Evolutionary conservation across 371 early-diverging fungal genomes (phyloP).

Genomic region (Homolaphlyctis polyrhiza): DNA sequence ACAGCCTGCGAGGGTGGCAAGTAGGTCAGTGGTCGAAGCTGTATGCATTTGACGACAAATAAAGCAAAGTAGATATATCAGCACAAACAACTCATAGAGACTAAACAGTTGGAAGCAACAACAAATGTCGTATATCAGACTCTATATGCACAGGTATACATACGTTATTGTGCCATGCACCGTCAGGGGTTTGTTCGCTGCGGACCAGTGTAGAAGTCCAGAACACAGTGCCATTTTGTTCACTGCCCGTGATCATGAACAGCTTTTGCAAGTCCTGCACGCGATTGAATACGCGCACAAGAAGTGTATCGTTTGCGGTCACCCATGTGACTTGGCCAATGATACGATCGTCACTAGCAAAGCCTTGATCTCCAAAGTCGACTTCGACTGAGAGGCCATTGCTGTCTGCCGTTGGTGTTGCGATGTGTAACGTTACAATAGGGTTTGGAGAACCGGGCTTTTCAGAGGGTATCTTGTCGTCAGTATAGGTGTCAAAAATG

Average conservation of each 20-base stretch:
- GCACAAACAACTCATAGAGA: neutral
- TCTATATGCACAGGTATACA: too few relatives aligned
- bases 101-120: neutral
- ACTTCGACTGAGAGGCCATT: slow-evolving; percentile 13
- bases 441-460: slow-evolving; percentile 83
- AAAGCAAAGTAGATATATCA: neutral
- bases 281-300: slow-evolving; percentile 81
- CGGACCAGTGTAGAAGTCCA: slow-evolving; percentile 33
- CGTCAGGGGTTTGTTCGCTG: slow-evolving; percentile 30
- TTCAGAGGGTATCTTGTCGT: neutral
- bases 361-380: slow-evolving; percentile 30
- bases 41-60: too few relatives aligned
- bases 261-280: slow-evolving; percentile 77
- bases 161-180: slow-evolving; percentile 33
- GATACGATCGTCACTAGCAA: slow-evolving; percentile 65
- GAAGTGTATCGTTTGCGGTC: slow-evolving; percentile 51
- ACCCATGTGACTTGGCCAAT: slow-evolving; percentile 83
- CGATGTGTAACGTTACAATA: slow-evolving; percentile 65
- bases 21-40: slow-evolving; percentile 25
- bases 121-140: neutral
- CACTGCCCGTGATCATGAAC: slow-evolving; percentile 38
- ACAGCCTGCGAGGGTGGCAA: slow-evolving; percentile 26
- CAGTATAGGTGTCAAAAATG: too few relatives aligned
- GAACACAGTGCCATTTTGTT: neutral
- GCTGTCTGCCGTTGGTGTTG: slow-evolving; percentile 30